phyloP scores from a whole-genome alignment of 257 asterid species.

The Datura wrightii region DNA sequence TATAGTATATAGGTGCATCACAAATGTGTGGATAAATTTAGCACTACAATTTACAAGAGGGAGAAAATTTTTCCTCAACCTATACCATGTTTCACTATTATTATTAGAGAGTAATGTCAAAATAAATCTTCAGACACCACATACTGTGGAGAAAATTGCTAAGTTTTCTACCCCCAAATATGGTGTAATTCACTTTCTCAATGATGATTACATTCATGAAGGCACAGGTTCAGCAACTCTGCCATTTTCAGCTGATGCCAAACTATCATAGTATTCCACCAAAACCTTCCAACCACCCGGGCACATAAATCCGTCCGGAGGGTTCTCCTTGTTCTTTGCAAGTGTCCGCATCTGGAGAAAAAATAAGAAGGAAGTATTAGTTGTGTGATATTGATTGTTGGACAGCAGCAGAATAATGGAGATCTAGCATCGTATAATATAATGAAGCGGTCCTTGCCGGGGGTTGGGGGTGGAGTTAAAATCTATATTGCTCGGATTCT shows the following conservation, averaged over 20 bases:
- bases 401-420: neutral
- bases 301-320: conserved; percentile 98
- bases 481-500: neutral
- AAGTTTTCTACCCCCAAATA: neutral
- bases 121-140: conserved; percentile 4
- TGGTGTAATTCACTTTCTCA: conserved; percentile 16
- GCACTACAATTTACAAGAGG: conserved; percentile 17
- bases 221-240: conserved; percentile 60
- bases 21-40: neutral
- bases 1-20: neutral
- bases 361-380: neutral
- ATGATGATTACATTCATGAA: conserved; percentile 46
- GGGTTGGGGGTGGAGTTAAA: neutral
- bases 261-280: conserved; percentile 84
- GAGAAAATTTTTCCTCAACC: neutral
- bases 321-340: conserved; percentile 82
- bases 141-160: neutral
- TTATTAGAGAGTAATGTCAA: neutral
- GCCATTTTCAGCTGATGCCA: conserved; percentile 63
- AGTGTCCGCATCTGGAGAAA: conserved; percentile 77
- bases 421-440: neutral
- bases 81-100: neutral
- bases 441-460: neutral
- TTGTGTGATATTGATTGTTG: neutral
- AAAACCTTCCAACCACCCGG: conserved; percentile 95